Percentiles rank a stretch among this genome's conserved stretches.
Conservation (phyloP, 1,284 basidiomycete species). For the Microbotryum lychnidis-dioicae region DNA sequence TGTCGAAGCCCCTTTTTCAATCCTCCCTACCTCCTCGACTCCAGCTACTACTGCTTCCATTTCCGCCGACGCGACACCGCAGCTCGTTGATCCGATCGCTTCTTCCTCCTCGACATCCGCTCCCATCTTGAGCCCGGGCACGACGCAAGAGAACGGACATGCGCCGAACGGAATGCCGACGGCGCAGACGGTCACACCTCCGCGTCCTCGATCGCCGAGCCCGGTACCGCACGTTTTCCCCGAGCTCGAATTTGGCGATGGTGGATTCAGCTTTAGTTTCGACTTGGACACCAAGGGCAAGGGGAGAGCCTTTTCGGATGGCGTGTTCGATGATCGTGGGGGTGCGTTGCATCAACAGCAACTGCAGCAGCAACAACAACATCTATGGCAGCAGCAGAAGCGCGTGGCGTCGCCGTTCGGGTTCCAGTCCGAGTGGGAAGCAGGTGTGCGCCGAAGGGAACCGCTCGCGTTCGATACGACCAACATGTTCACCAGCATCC, state of each 20-base stretch:
- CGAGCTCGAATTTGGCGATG: slow-evolving; percentile 26
- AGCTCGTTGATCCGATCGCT: background rate
- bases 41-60: background rate
- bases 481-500: background rate
- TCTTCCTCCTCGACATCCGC: slow-evolving; percentile 15
- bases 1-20: too few relatives aligned
- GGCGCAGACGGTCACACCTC: background rate
- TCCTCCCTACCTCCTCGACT: background rate
- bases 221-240: slow-evolving; percentile 14
- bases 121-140: background rate
- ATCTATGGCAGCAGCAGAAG: background rate
- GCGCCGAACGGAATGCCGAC: background rate
- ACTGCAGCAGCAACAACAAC: background rate
- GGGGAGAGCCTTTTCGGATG: slow-evolving; percentile 4
- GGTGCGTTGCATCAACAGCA: background rate
- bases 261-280: slow-evolving; percentile 27
- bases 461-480: too few relatives aligned
- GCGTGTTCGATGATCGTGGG: too few relatives aligned
- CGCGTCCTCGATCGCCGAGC: background rate
- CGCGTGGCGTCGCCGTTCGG: background rate
- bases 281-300: slow-evolving; percentile 30
- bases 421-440: background rate
- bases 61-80: background rate
- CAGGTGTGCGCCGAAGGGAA: too few relatives aligned
- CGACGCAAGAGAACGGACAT: background rate